Base-by-base conservation (phyloP, 805 yeast species). In the Candida taoyuanica region DNA sequence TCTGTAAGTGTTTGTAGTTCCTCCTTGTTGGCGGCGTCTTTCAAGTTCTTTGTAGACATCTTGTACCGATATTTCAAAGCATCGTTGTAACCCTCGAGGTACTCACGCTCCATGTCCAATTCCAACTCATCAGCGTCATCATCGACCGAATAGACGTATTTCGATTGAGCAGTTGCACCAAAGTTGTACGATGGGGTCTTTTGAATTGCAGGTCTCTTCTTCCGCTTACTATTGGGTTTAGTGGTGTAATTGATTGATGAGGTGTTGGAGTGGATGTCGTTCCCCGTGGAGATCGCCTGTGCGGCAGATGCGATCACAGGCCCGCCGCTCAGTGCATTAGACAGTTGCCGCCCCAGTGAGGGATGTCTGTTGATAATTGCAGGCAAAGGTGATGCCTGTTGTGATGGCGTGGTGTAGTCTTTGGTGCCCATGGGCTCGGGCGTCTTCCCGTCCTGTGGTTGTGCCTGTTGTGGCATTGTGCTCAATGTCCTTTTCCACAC, bases 41-140 rank as follows among this genome's bases (percentile, higher is more conserved):
- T 47, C 15, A 46, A 32, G 35, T 49, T 56, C 32, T 50, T 53
- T 2, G 47, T 28, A 7, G 61, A 44, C 40, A 62, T 60, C 41
- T 64, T 67, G 32, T 60, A 50, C 28, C 73, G 58, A 44, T 73
- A 68, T 35, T 77, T 71, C 35, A 84, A 53, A 0, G 89, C 93
- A 59, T 82, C 93, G 29, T 71, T 72, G 50, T 75, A 77, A 0
- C 93, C 93, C 52, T 83, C 94, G 23, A 78, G 50, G 52, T 83
- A 85, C 46, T 76, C 74, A 17, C 76, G 58, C 42, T 71, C 74
- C 37, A 71, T 59, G 47, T 75, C 84, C 14, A 73, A 75, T 43
- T 76, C 82, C 14, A 79, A 70, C 46, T 85, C 95, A 46, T 76
- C 74, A 30, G 83, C 75, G 50, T 82, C 87, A 58, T 86, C 95